phyloP scores from a whole-genome alignment of 2,329 filamentous ascomycete genomes.

The Xylaria sp. region DNA sequence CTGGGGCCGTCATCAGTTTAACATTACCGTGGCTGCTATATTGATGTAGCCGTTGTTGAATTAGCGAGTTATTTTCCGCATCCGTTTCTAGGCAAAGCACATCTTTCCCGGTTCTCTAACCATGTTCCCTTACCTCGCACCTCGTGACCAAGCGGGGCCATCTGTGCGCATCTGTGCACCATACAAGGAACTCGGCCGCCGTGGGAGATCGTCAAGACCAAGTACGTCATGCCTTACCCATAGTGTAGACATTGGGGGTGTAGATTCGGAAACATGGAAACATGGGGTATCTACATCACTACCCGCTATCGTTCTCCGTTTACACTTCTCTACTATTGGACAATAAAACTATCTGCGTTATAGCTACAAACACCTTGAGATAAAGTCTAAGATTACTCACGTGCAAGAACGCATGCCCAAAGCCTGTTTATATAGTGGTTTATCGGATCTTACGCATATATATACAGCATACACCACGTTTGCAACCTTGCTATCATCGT shows the following conservation, averaged over 20 bases:
- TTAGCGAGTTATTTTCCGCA: conserved; percentile 5
- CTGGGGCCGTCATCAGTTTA: conserved; percentile 1
- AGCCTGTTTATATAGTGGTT: not conserved
- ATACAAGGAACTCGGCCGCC: not conserved
- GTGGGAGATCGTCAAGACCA: not conserved
- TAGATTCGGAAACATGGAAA: not conserved
- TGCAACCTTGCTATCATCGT: not conserved
- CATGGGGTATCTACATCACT: conserved; percentile 3
- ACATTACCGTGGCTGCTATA: conserved; percentile 1
- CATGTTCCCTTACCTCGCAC: not conserved
- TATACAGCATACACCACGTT: not conserved
- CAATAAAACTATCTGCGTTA: not conserved
- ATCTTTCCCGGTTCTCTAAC: not conserved
- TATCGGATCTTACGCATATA: not conserved
- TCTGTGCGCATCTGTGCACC: not conserved
- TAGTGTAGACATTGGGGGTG: conserved; percentile 2
- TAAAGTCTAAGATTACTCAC: not conserved
- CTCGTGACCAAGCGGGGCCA: conserved; percentile 16
- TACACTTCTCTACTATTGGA: not conserved
- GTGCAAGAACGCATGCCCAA: conserved; percentile 14
- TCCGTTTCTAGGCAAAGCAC: not conserved
- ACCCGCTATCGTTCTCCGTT: not conserved
- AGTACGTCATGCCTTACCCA: not conserved
- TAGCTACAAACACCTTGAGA: not conserved
- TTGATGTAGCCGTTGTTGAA: not conserved